Evolutionary conservation across 2,329 filamentous ascomycete species (phyloP).

Genomic region (Pochonia chlamydosporia): DNA sequence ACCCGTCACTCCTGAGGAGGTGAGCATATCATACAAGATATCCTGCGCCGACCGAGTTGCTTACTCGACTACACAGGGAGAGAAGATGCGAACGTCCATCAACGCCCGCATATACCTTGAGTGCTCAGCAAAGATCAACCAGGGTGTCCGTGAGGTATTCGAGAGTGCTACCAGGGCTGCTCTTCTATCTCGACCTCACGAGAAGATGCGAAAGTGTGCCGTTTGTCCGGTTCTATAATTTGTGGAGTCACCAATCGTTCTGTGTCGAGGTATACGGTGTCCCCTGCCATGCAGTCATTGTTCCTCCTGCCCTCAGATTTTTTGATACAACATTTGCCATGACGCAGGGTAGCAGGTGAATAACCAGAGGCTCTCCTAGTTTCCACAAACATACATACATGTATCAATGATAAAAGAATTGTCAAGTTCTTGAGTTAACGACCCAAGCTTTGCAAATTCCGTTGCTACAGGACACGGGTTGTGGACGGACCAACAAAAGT

Average conservation of each 20-base stretch:
- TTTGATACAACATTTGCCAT: no score
- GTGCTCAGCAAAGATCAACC: slow-evolving; percentile 99
- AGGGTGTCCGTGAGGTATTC: slow-evolving; percentile 97
- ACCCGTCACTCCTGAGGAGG: slow-evolving; percentile 94
- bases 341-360: no score
- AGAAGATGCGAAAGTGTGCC: slow-evolving; percentile 72
- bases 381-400: no score
- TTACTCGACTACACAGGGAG: slow-evolving; percentile 60
- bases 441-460: no score
- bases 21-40: slow-evolving; percentile 45
- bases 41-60: neutral
- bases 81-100: slow-evolving; percentile 95
- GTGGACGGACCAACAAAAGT: no score
- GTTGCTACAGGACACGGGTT: no score
- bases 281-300: slow-evolving; percentile 28
- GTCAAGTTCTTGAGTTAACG: no score
- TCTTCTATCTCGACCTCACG: slow-evolving; percentile 68
- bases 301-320: no score
- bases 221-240: slow-evolving; percentile 75
- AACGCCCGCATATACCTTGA: slow-evolving; percentile 95
- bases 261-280: slow-evolving; percentile 21
- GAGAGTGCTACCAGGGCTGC: slow-evolving; percentile 95
- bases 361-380: no score
- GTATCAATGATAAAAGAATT: no score
- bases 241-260: slow-evolving; percentile 13